Conservation (phyloP, 2,329 filamentous ascomycete species). For the Teratosphaeria epicoccoides region DNA sequence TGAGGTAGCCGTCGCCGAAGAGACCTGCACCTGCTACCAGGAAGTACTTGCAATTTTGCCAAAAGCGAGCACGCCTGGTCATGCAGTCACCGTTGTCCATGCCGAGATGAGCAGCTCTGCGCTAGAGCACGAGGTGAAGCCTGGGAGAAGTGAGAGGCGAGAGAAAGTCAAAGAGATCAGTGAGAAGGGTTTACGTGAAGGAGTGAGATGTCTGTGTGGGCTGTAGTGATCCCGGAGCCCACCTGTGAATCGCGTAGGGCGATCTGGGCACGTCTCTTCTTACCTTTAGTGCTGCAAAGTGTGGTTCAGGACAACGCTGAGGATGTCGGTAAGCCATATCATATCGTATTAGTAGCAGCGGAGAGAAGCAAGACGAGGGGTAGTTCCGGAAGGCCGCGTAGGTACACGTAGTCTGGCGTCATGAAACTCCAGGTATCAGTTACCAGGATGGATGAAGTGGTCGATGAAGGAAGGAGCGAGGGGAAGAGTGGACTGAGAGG, state of each 20-base stretch:
- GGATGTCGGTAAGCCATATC: not conserved
- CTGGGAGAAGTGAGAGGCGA: too few relatives aligned
- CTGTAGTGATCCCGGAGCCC: too few relatives aligned
- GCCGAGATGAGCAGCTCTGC: too few relatives aligned
- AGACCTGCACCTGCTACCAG: not conserved
- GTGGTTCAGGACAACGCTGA: not conserved
- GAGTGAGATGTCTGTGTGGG: too few relatives aligned
- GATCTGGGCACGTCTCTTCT: not conserved
- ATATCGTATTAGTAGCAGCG: not conserved
- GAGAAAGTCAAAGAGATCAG: too few relatives aligned
- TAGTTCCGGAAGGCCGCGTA: not conserved
- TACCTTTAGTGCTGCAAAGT: not conserved
- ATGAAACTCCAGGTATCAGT: too few relatives aligned
- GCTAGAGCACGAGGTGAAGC: too few relatives aligned
- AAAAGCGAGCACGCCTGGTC: not conserved
- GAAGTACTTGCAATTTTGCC: slow-evolving; percentile 1
- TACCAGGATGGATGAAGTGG: too few relatives aligned
- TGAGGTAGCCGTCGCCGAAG: slow-evolving; percentile 2
- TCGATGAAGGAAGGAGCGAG: not conserved
- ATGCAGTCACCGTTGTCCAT: not conserved
- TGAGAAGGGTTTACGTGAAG: too few relatives aligned
- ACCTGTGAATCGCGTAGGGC: too few relatives aligned
- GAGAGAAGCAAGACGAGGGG: not conserved
- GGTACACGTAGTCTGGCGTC: too few relatives aligned
- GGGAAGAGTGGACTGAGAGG: not conserved